Percentiles rank a stretch among this genome's conserved stretches.
Evolutionary conservation across 2,329 filamentous ascomycete genomes (phyloP).

Genomic region (Phymatotrichopsis omnivora): DNA sequence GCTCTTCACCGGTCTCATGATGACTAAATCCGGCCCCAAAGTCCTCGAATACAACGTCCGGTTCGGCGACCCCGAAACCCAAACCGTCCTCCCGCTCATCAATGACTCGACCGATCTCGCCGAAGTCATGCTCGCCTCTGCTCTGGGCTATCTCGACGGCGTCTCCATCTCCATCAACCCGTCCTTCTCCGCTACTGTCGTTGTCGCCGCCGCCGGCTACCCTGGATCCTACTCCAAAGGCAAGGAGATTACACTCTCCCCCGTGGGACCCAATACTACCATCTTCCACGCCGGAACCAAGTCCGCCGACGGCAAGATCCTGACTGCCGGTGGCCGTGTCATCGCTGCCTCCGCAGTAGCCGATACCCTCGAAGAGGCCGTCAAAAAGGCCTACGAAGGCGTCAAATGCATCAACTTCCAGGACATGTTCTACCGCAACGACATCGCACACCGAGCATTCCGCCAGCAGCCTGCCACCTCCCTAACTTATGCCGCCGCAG

Average conservation of each 20-base stretch:
- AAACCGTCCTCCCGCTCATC: slow-evolving; percentile 72
- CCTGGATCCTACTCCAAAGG: slow-evolving; percentile 79
- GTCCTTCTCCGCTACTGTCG: slow-evolving; percentile 76
- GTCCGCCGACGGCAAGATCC: slow-evolving; percentile 52
- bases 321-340: slow-evolving; percentile 77
- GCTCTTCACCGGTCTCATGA: slow-evolving; percentile 87
- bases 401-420: slow-evolving; percentile 72
- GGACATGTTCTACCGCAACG: slow-evolving; percentile 82
- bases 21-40: slow-evolving; percentile 69
- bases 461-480: slow-evolving; percentile 32
- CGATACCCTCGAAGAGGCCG: slow-evolving; percentile 66
- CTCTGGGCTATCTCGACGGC: slow-evolving; percentile 60
- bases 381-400: slow-evolving; percentile 77
- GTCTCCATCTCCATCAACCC: slow-evolving; percentile 57
- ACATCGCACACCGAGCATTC: slow-evolving; percentile 66
- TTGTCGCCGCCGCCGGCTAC: slow-evolving; percentile 88
- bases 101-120: slow-evolving; percentile 71
- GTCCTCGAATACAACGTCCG: slow-evolving; percentile 89
- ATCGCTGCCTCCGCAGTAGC: slow-evolving; percentile 83
- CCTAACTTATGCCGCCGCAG: slow-evolving; percentile 85
- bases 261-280: slow-evolving; percentile 42
- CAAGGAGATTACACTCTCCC: slow-evolving; percentile 47
- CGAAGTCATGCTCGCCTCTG: slow-evolving; percentile 77
- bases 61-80: slow-evolving; percentile 85
- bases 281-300: slow-evolving; percentile 92